Evolutionary conservation across 1,139 yeast species (phyloP).

Genomic region (Lodderomyces margitis): DNA sequence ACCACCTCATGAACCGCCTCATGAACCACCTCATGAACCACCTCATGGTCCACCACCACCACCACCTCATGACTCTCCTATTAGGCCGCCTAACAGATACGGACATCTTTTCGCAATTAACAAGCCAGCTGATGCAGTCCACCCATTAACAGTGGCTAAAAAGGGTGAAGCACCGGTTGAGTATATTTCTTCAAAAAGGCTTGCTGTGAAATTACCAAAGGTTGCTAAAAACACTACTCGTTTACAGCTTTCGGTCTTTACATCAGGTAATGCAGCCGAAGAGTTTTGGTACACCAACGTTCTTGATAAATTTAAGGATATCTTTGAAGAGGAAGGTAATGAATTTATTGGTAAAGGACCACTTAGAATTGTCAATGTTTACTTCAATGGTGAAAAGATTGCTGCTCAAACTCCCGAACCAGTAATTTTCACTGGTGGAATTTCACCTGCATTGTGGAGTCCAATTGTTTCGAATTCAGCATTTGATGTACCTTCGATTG

Average conservation of each 20-base stretch:
- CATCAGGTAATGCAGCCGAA: slow-evolving; percentile 76
- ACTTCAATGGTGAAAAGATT: slow-evolving; percentile 47
- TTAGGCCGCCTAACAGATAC: slow-evolving; percentile 7
- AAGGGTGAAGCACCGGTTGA: slow-evolving; percentile 31
- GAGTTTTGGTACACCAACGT: slow-evolving; percentile 82
- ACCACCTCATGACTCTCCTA: background rate
- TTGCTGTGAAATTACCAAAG: slow-evolving; percentile 38
- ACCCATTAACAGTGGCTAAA: slow-evolving; percentile 27
- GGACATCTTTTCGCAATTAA: slow-evolving; percentile 20
- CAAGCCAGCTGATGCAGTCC: slow-evolving; percentile 32
- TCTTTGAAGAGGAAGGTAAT: slow-evolving; percentile 33
- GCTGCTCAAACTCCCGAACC: slow-evolving; percentile 57
- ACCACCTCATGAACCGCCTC: slow-evolving; percentile 8
- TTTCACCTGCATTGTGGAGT: slow-evolving; percentile 75
- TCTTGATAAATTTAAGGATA: slow-evolving; percentile 43
- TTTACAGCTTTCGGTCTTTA: slow-evolving; percentile 56
- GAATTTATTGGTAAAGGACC: slow-evolving; percentile 64
- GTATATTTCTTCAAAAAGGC: slow-evolving; percentile 40
- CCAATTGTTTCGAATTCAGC: slow-evolving; percentile 74
- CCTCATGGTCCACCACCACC: slow-evolving; percentile 7
- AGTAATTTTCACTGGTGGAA: slow-evolving; percentile 73
- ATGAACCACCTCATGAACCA: background rate
- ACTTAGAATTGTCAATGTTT: slow-evolving; percentile 52
- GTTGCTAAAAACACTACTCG: slow-evolving; percentile 53
- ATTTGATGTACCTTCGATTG: slow-evolving; percentile 66